Percentiles rank a stretch among this genome's conserved stretches.
Evolutionary conservation across 2,329 filamentous ascomycete species (phyloP).

Genomic region (Penicillium brevicompactum): DNA sequence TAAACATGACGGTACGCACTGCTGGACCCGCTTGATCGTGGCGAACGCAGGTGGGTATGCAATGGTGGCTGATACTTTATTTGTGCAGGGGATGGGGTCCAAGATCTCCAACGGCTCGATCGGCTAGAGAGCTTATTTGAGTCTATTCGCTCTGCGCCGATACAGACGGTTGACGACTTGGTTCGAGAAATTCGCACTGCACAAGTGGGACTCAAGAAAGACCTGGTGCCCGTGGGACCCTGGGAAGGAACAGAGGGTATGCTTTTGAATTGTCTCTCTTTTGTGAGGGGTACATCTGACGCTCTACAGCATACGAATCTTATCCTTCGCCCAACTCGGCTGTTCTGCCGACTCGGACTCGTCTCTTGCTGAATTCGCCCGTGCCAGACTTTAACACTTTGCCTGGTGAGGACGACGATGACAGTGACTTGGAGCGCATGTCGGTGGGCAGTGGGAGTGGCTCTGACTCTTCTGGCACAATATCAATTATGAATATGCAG

Average conservation of each 20-base stretch:
- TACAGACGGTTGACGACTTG: conserved; percentile 32
- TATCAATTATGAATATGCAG: conserved; percentile 24
- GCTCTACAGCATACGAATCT: conserved; percentile 19
- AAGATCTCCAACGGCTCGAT: conserved; percentile 29
- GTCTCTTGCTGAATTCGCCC: background rate
- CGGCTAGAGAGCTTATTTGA: conserved; percentile 37
- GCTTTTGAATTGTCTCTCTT: background rate
- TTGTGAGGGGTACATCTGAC: background rate
- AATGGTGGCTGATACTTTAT: background rate
- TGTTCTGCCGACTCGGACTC: conserved; percentile 11
- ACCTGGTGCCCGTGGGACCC: conserved; percentile 20
- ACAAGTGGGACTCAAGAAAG: conserved; percentile 20
- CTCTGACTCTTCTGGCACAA: conserved; percentile 27
- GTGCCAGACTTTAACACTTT: conserved; percentile 19
- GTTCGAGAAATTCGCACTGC: conserved; percentile 32
- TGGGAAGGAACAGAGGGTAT: conserved; percentile 31
- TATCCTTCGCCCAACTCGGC: conserved; percentile 8
- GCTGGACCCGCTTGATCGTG: conserved; percentile 2
- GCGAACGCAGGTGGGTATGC: background rate
- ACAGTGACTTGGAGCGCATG: conserved; percentile 16
- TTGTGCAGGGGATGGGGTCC: conserved; percentile 17
- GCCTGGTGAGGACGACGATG: conserved; percentile 10
- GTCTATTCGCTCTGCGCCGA: conserved; percentile 36
- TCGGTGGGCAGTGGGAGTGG: conserved; percentile 27
- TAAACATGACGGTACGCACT: conserved; percentile 24